Base-by-base conservation (phyloP, 1,284 basidiomycete species). In the Puccinia horiana region DNA sequence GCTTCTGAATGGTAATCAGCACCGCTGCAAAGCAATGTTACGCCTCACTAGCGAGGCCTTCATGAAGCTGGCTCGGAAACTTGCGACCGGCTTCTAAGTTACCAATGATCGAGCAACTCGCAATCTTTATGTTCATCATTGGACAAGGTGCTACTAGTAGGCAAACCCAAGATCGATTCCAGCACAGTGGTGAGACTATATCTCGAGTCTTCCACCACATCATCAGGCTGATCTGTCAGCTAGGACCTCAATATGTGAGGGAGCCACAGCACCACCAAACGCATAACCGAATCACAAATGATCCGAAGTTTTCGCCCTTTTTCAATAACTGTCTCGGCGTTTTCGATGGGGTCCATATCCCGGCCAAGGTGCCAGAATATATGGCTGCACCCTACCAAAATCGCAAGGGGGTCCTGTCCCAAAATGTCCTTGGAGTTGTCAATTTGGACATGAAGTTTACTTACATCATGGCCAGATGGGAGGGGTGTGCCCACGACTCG, bases 341-440 rank as follows among this genome's bases (percentile, higher is more conserved):
- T 32, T 85, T 89, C 32, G 88, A 89, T 86, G 88, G 88, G 0
- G 87, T 85, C 18, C 87, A 88, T 72, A 86, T 88, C 54, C 83
- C 85, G 52, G 86, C 84, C 23, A 84, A 47, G 35, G 84, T 86
- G 18, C 83, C 87, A 26, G 79, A 83, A 14, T 75, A 40, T 6
- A 85, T 86, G 6, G 82, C 84, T 0, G 83, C 85, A 42, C 81
- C 78, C 8, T 84, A 86, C 40, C 84, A 85, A 0, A 86, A 88
- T 83, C 84, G 85, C 0, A 88, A 89, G 83, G 88, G 88, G 32
- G 67, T 82, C 11, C 44, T 88, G 29, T 83, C 87, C 0, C 87
- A 88, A 75, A 89, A 89, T 83, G 85, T 85, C 52, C 85, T 89
- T 29, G 86, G 86, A 16, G 83, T 69, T 4, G 85, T 84, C n/a